These are phyloP conservation scores for Talaromyces trachyspermus DNA, from an alignment of 495 filamentous ascomycete genomes.

Conservation along the genomic window DNA sequence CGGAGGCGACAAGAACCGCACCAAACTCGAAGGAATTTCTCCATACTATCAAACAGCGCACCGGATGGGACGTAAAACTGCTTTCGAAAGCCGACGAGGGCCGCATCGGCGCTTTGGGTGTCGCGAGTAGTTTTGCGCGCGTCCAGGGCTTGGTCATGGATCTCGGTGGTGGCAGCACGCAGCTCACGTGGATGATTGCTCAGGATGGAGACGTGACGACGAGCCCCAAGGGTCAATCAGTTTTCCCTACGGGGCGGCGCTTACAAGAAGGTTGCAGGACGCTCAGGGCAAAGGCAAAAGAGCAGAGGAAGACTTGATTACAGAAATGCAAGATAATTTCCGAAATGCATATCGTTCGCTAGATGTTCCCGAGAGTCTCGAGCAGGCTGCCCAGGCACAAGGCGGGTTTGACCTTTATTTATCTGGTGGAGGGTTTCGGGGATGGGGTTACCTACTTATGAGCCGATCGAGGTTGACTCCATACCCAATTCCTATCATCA, in stretches of 20 bases:
- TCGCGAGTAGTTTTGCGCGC: slow-evolving; percentile 63
- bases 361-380: slow-evolving; percentile 47
- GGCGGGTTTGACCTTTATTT: slow-evolving; percentile 70
- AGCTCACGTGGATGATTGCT: slow-evolving; percentile 77
- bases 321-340: slow-evolving; percentile 53
- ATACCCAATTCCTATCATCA: slow-evolving; percentile 82
- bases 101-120: slow-evolving; percentile 73
- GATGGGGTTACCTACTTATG: slow-evolving; percentile 83
- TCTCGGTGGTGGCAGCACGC: slow-evolving; percentile 83
- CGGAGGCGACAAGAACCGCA: slow-evolving; percentile 81
- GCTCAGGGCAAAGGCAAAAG: slow-evolving; percentile 25
- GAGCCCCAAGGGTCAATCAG: slow-evolving; percentile 40
- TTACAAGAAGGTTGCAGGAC: slow-evolving; percentile 55
- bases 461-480: slow-evolving; percentile 53
- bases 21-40: slow-evolving; percentile 65
- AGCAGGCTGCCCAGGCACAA: slow-evolving; percentile 27
- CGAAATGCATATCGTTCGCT: slow-evolving; percentile 51
- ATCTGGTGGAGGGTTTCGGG: slow-evolving; percentile 84
- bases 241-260: slow-evolving; percentile 79
- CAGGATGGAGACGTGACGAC: slow-evolving; percentile 43
- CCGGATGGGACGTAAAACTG: slow-evolving; percentile 61
- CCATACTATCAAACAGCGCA: slow-evolving; percentile 48
- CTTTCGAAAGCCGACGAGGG: slow-evolving; percentile 78
- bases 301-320: slow-evolving; percentile 35
- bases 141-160: slow-evolving; percentile 76